phyloP scores from a whole-genome alignment of 129 eudicot genomes.

The Pulicaria dysenterica region DNA sequence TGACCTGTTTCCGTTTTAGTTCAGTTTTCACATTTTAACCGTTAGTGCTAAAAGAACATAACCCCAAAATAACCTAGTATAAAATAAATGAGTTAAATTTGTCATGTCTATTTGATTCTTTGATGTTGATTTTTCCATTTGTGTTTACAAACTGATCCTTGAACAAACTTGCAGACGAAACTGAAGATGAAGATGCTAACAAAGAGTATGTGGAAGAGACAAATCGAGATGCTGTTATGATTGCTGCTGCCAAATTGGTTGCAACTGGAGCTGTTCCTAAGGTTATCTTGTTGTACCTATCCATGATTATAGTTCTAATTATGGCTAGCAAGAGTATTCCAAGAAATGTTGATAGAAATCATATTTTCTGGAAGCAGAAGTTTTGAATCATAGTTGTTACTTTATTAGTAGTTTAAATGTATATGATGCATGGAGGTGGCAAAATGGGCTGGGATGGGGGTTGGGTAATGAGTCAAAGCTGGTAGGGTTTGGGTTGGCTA shows the following conservation, averaged over 20 bases:
- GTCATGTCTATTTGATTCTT: not conserved
- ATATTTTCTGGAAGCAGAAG: not conserved
- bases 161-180: conserved; percentile 61
- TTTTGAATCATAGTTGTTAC: not conserved
- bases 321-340: not conserved
- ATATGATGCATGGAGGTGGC: not conserved
- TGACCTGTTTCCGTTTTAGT: not conserved
- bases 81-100: conserved; percentile 7
- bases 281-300: conserved; percentile 42
- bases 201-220: conserved; percentile 91
- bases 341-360: not conserved
- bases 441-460: not conserved
- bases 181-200: conserved; percentile 82
- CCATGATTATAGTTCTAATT: not conserved
- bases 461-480: not conserved
- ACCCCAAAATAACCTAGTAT: not conserved
- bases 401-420: not conserved
- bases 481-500: not conserved
- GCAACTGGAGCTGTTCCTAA: conserved; percentile 71
- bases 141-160: conserved; percentile 18
- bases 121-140: not conserved
- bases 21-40: not conserved
- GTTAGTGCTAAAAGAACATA: not conserved
- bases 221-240: conserved; percentile 73
- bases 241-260: conserved; percentile 84